Conservation (phyloP, 164 flowering plant species). For the Aristolochia fimbriata region DNA sequence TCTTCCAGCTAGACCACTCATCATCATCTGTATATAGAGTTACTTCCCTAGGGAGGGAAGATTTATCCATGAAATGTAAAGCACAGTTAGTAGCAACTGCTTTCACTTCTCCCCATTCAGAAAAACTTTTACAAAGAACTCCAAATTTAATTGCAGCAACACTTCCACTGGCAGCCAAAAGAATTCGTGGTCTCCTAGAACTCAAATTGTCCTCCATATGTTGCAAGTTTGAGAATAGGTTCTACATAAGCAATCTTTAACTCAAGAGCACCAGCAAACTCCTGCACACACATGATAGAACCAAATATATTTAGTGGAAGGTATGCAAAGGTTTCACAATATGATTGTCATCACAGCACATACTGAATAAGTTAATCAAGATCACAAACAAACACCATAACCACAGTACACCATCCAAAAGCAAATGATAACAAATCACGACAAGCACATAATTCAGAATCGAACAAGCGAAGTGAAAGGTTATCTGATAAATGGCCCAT, state of each 20-base stretch:
- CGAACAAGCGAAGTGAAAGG: too few species aligned
- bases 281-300: not conserved
- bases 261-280: not conserved
- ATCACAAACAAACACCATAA: too few species aligned
- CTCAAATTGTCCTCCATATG: slow-evolving; percentile 3
- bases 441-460: too few species aligned
- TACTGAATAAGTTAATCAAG: too few species aligned
- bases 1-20: slow-evolving; percentile 39
- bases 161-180: slow-evolving; percentile 71
- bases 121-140: slow-evolving; percentile 22
- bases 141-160: slow-evolving; percentile 40
- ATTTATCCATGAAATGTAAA: slow-evolving; percentile 20
- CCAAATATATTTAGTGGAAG: too few species aligned
- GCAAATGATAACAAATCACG: too few species aligned
- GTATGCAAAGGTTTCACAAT: too few species aligned
- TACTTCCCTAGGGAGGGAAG: slow-evolving; percentile 17
- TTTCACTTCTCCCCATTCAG: slow-evolving; percentile 27
- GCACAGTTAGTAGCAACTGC: slow-evolving; percentile 22
- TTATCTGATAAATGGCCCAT: too few species aligned
- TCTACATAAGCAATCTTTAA: slow-evolving; percentile 8
- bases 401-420: too few species aligned
- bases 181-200: slow-evolving; percentile 37
- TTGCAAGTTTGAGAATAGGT: slow-evolving; percentile 9
- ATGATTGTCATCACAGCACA: too few species aligned
- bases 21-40: slow-evolving; percentile 31